Conservation (phyloP, 2,329 filamentous ascomycete species). For the Aureobasidium mangrovei region DNA sequence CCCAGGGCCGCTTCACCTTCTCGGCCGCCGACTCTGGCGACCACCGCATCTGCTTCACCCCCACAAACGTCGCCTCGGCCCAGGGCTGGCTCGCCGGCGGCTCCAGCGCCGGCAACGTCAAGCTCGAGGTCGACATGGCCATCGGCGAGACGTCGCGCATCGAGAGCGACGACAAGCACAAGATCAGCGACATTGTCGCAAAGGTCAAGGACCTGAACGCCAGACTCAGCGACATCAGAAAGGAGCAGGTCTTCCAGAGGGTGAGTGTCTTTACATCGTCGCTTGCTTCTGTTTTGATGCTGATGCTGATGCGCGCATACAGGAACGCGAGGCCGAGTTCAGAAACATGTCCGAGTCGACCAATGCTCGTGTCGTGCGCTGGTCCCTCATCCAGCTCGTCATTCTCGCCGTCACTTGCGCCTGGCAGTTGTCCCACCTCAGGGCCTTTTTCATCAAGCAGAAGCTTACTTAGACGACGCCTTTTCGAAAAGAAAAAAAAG, state of each 20-base stretch:
- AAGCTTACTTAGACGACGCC: constrained; percentile 68
- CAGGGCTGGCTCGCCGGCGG: constrained; percentile 63
- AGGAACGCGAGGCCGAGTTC: constrained; percentile 98
- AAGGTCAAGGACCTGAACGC: constrained; percentile 85
- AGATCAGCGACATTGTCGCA: constrained; percentile 80
- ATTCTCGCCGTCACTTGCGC: constrained; percentile 82
- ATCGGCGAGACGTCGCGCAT: constrained; percentile 93
- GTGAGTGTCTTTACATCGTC: constrained; percentile 38
- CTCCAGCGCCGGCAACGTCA: constrained; percentile 64
- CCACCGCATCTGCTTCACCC: constrained; percentile 91
- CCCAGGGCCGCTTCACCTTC: constrained; percentile 85
- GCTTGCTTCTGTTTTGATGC: not conserved
- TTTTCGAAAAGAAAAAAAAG: not conserved
- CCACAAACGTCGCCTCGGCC: constrained; percentile 61
- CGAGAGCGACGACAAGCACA: constrained; percentile 85
- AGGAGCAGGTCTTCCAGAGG: constrained; percentile 94
- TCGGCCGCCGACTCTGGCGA: constrained; percentile 88
- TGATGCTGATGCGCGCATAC: constrained; percentile 12
- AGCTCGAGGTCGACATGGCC: constrained; percentile 77
- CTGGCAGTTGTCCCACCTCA: constrained; percentile 92
- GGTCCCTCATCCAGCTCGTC: constrained; percentile 83
- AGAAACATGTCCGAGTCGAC: constrained; percentile 93
- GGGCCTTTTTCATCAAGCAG: constrained; percentile 99
- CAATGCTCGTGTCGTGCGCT: constrained; percentile 83
- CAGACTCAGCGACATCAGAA: constrained; percentile 74